Base-by-base conservation (phyloP, 2,329 filamentous ascomycete genomes). In the Neofusicoccum sp. region DNA sequence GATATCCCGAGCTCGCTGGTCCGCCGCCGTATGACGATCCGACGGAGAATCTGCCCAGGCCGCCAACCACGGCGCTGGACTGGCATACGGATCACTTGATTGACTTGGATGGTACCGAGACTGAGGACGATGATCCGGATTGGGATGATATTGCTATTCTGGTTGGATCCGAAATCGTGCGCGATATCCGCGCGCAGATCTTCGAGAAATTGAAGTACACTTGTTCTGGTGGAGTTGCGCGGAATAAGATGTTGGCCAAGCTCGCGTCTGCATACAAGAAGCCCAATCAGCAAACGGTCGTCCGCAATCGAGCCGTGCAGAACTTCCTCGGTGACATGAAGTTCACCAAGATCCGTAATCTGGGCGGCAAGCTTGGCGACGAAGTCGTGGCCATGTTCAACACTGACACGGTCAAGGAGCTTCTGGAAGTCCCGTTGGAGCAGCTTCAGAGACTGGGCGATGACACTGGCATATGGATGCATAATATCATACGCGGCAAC, bases 221-320 rank as follows among this genome's bases (percentile, higher is more conserved):
- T 3, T 97, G 93, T 75, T 96, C 93, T 6, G 93, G 86, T 0
- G 95, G 95, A 6, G 81, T 99, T 64, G 89, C 92, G 31, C 85
- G 84, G 65, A 99, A 97, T 79, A 99, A 98, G 77, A 91, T 97
- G 84, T 81, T 99, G 63, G 91, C 93, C 63, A 99, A 99, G 78
- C 79, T 99, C 61, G 95, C 93, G 31, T 96, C 91, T 26, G 91
- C 85, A 6, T 87, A 93, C 78, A 93, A 91, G 77, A 99, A 99
- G 74, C 95, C 95, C 34, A 95, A 97, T 70, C 86, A 89, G 66
- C 95, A 99, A 76, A 98, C 93, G 0, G 86, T 98, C n/a, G 87
- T 99, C 51, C 88, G 95, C 26, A 93, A 91, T 71, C 86, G 92
- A 48, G 93, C 93, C 1, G 82, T 91, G 2, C 81, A 87, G 64